Base-by-base conservation (phyloP, 495 filamentous ascomycete species). In the Aspergillus conjunctus region DNA sequence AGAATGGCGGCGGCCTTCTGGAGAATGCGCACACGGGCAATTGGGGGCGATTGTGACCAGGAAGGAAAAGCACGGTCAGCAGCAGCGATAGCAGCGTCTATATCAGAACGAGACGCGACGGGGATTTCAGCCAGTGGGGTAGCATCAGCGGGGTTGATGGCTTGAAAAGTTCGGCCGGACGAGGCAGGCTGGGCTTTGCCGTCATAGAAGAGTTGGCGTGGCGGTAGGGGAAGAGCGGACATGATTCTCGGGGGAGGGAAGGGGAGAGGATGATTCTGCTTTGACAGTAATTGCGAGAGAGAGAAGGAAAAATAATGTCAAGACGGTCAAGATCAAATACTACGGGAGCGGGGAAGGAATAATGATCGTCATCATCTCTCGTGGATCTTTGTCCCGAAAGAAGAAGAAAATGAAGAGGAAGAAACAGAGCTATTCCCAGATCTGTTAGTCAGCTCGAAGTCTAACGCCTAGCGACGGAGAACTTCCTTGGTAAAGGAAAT, bases 1-100 rank as follows among this genome's bases (percentile, higher is more conserved):
- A 92, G 74, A 7, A 92, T 65, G 26, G 76, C 66, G 21, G 88
- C 88, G 2, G 89, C 88, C 61, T 81, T 83, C 26, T 89, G 86
- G 17, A 92, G 82, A 62, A 91, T 88, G 18, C 88, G 87, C 1
- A 86, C 83, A 26, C 89, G 87, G 46, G 78, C 81, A 65, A 88
- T 77, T 6, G 86, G 76, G 8, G 88, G 80, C 11, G 82, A 90
- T 46, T 77, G 71, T 4, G 87, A 88, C 89, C 89, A 92, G 0
- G 79, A 72, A 1, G 79, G 74, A 67, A 92, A 91, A 14, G 88
- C 88, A 26, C 69, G 66, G 45, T 79, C 75, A 15, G 86, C 88
- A 46, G 88, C 81, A 39, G 71, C 63, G 64, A 91, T 79, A 6
- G 88, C 90, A 14, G 80, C 77, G 63, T 91, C 87, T 66, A 91